Evolutionary conservation across 73 alveolate genomes (phyloP).

Genomic region (Stentor coeruleus): DNA sequence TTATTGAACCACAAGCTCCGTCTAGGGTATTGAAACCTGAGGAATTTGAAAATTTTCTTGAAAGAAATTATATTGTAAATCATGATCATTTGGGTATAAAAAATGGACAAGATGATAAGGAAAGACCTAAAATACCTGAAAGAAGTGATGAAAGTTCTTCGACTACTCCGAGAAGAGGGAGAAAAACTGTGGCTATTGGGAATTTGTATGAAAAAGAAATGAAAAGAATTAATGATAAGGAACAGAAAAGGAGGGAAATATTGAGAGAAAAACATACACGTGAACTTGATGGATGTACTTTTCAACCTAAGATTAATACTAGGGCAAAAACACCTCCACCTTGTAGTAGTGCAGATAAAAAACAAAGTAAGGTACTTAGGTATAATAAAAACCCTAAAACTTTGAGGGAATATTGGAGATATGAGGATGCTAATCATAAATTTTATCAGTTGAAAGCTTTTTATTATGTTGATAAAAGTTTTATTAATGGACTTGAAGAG

Average conservation of each 20-base stretch:
- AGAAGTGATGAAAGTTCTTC: background rate
- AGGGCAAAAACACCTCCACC: constrained; percentile 26
- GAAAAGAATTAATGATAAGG: background rate
- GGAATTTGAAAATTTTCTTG: background rate
- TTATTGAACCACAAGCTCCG: background rate
- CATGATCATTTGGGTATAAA: no score
- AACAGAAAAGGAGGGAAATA: background rate
- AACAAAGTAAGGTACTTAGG: background rate
- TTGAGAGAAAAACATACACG: background rate
- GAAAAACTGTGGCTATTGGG: background rate
- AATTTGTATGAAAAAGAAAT: constrained; percentile 11
- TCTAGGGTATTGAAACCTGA: constrained; percentile 18
- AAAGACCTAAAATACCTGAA: background rate
- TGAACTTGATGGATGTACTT: constrained; percentile 24
- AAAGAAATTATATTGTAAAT: background rate
- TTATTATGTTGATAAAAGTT: background rate
- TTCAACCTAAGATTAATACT: background rate
- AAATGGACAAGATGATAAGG: no score
- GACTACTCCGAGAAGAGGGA: background rate
- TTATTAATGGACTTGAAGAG: background rate
- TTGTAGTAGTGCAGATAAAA: background rate
- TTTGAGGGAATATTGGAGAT: background rate
- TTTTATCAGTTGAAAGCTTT: background rate
- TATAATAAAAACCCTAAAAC: background rate
- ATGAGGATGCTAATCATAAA: background rate